Percentiles rank a stretch among this genome's conserved stretches.
Conservation (phyloP, 306 rosid species). For the Astragalus glycyphyllos region DNA sequence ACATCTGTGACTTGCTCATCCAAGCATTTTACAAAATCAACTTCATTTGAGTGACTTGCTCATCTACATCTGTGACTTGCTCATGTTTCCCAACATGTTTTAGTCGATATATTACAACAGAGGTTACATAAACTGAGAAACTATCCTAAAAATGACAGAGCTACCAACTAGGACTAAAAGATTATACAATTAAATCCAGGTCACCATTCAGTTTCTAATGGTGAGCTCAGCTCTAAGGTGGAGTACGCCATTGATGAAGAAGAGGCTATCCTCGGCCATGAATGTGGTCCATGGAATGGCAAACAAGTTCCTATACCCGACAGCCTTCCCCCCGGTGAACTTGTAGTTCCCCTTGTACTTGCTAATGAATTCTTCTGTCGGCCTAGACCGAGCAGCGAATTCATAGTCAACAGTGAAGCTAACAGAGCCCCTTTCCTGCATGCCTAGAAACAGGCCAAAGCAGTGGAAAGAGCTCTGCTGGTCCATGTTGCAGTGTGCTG, state of each 20-base stretch:
- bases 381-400: constrained; percentile 85
- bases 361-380: constrained; percentile 80
- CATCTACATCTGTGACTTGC: too few relatives aligned
- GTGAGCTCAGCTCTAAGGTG: constrained; percentile 98
- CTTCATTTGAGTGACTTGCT: too few relatives aligned
- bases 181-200: constrained; percentile 1
- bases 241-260: constrained; percentile 86
- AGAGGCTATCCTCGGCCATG: constrained; percentile 85
- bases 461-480: constrained; percentile 96
- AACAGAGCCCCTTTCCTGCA: constrained; percentile 95
- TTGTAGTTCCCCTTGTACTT: constrained; percentile 94
- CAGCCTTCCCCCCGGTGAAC: constrained; percentile 92
- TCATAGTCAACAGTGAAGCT: constrained; percentile 94
- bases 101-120: constrained; percentile 20
- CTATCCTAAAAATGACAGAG: constrained; percentile 12
- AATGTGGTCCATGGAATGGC: constrained; percentile 83
- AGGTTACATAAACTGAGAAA: constrained; percentile 1
- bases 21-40: too few relatives aligned
- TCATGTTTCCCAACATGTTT: too few relatives aligned
- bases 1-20: too few relatives aligned
- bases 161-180: constrained; percentile 37
- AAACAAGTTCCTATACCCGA: constrained; percentile 87
- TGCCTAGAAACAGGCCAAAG: constrained; percentile 90
- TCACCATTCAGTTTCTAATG: constrained; percentile 60
- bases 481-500: constrained; percentile 99